These are phyloP conservation scores for Phytophthora pseudosyringae DNA, from an alignment of 352 stramenopile genomes.

Conservation along the genomic window DNA sequence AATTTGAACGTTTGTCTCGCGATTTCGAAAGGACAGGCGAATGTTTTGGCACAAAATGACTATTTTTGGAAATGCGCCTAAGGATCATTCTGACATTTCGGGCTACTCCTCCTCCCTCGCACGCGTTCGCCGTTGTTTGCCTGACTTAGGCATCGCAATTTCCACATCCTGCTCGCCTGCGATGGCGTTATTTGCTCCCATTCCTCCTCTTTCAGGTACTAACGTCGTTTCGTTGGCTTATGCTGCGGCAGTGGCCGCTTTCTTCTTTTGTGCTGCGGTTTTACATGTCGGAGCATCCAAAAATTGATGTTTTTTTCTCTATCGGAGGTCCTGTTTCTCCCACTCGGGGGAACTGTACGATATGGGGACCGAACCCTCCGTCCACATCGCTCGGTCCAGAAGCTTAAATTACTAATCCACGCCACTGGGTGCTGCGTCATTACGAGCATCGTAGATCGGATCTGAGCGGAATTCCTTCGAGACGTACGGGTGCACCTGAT, in stretches of 20 bases:
- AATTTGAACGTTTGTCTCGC: not conserved
- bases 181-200: not conserved
- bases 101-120: not conserved
- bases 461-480: constrained; percentile 15
- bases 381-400: constrained; percentile 1
- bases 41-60: not conserved
- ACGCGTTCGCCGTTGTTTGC: not conserved
- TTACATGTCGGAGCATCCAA: too few species aligned
- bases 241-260: not conserved
- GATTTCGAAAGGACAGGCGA: not conserved
- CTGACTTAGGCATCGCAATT: not conserved
- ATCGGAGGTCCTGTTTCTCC: not conserved
- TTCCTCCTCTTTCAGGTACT: not conserved
- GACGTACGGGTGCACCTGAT: constrained; percentile 23
- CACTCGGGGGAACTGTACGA: not conserved
- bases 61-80: not conserved
- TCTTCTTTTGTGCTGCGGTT: not conserved
- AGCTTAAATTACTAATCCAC: not conserved
- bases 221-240: not conserved
- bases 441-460: constrained; percentile 14
- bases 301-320: too few species aligned
- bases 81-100: constrained; percentile 1
- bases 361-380: not conserved
- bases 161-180: too few species aligned
- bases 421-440: not conserved